phyloP scores from a whole-genome alignment of 805 yeast genomes.

The Yamadazyma sp. region DNA sequence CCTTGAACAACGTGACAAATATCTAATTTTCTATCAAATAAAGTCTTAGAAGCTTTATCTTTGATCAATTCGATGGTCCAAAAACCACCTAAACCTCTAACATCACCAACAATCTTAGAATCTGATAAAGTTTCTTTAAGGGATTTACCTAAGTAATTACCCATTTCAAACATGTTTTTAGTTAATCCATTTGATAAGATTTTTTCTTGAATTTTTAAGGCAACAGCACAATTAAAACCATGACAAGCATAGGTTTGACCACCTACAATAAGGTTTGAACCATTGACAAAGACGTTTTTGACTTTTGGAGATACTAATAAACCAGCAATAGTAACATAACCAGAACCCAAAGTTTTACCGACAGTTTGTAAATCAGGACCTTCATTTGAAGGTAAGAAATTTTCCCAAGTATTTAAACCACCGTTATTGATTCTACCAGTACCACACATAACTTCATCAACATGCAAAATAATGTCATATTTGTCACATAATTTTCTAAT shows the following conservation, averaged over 20 bases:
- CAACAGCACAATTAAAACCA: conserved; percentile 27
- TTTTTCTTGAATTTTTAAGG: conserved; percentile 24
- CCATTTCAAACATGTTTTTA: conserved; percentile 39
- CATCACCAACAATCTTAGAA: conserved; percentile 45
- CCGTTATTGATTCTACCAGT: conserved; percentile 29
- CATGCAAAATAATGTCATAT: conserved; percentile 27
- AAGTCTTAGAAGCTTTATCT: conserved; percentile 49
- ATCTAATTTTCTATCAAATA: conserved; percentile 35
- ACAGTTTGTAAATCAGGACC: conserved; percentile 32
- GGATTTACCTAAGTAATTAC: conserved; percentile 40
- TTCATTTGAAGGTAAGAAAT: conserved; percentile 20
- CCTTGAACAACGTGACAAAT: conserved; percentile 36
- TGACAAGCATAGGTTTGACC: conserved; percentile 25
- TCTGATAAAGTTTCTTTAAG: conserved; percentile 15
- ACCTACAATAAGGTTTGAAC: conserved; percentile 20
- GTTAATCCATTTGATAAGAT: conserved; percentile 33
- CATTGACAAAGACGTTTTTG: conserved; percentile 17
- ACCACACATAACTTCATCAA: conserved; percentile 38
- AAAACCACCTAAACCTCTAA: conserved; percentile 63
- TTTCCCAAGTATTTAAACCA: conserved; percentile 29
- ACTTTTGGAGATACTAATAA: conserved; percentile 27
- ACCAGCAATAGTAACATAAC: conserved; percentile 29
- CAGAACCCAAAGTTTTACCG: conserved; percentile 31
- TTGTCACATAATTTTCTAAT: conserved; percentile 28
- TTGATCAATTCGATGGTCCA: conserved; percentile 57